Percentiles rank a stretch among this genome's conserved stretches.
These are phyloP conservation scores for Carex littledalei DNA, from an alignment of 176 grass and related monocot species.

Conservation along the genomic window DNA sequence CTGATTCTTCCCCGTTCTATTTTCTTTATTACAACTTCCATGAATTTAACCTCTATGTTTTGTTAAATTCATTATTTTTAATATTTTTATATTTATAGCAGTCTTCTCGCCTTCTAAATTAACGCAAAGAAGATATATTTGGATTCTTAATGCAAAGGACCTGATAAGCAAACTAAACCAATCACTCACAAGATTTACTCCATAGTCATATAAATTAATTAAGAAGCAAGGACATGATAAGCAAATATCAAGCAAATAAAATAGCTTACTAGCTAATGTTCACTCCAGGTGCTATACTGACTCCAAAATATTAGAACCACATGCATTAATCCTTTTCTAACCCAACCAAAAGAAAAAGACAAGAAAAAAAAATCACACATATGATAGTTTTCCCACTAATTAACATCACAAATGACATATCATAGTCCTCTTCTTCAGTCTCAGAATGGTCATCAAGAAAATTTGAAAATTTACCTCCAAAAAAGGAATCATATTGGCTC, in stretches of 20 bases:
- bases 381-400: too few relatives aligned
- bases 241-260: too few relatives aligned
- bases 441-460: constrained; percentile 26
- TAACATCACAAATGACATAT: too few relatives aligned
- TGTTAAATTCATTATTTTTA: too few relatives aligned
- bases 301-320: too few relatives aligned
- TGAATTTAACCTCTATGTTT: neutral
- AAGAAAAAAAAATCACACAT: too few relatives aligned
- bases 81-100: too few relatives aligned
- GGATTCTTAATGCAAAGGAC: neutral
- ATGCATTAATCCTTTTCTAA: too few relatives aligned
- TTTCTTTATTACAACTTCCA: neutral
- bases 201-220: neutral
- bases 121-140: neutral
- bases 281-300: too few relatives aligned
- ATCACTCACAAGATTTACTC: neutral
- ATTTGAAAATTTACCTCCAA: constrained; percentile 46
- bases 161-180: neutral
- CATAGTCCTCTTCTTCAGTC: neutral
- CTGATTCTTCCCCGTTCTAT: neutral
- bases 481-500: constrained; percentile 23
- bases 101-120: neutral
- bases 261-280: too few relatives aligned
- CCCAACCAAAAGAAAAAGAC: too few relatives aligned
- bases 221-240: neutral